These are phyloP conservation scores for Chaetomidium leptoderma DNA, from an alignment of 495 filamentous ascomycete species.

Conservation along the genomic window DNA sequence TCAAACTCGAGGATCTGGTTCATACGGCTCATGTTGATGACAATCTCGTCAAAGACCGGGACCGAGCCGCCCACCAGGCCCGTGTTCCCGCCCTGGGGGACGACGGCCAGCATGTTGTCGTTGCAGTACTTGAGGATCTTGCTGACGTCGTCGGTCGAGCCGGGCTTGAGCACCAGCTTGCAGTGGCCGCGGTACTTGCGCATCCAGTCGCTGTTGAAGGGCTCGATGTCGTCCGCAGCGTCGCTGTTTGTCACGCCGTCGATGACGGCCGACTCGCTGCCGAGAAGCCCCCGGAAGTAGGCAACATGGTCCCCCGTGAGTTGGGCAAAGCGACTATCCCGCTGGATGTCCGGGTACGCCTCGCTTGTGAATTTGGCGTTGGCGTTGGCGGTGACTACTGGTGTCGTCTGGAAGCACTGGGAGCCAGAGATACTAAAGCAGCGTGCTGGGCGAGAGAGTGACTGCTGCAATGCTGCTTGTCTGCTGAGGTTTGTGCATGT, in stretches of 20 bases:
- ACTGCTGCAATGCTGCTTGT: conserved; percentile 17
- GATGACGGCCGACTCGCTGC: conserved; percentile 71
- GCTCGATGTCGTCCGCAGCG: conserved; percentile 69
- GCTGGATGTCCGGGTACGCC: conserved; percentile 76
- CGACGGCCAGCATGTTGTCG: conserved; percentile 81
- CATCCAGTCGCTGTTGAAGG: conserved; percentile 99
- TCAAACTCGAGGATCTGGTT: conserved; percentile 89
- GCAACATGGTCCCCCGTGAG: conserved; percentile 72
- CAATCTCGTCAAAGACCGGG: conserved; percentile 96
- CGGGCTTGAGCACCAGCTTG: conserved; percentile 79
- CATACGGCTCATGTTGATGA: conserved; percentile 83
- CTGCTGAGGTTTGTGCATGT: conserved; percentile 13
- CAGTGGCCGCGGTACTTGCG: conserved; percentile 93
- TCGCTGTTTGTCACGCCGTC: conserved; percentile 72
- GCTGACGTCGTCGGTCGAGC: conserved; percentile 76
- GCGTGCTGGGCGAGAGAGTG: conserved; percentile 23
- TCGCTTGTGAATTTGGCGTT: conserved; percentile 73
- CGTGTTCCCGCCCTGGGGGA: conserved; percentile 97
- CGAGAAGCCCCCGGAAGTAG: conserved; percentile 72
- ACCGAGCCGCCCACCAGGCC: conserved; percentile 92
- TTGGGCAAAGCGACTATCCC: conserved; percentile 67
- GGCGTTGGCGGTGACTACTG: conserved; percentile 14
- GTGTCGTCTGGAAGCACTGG: conserved; percentile 28
- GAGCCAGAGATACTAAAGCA: conserved; percentile 36
- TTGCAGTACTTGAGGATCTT: conserved; percentile 90